These are phyloP conservation scores for Silene conica DNA, from an alignment of 148 eudicot genomes.

Conservation along the genomic window DNA sequence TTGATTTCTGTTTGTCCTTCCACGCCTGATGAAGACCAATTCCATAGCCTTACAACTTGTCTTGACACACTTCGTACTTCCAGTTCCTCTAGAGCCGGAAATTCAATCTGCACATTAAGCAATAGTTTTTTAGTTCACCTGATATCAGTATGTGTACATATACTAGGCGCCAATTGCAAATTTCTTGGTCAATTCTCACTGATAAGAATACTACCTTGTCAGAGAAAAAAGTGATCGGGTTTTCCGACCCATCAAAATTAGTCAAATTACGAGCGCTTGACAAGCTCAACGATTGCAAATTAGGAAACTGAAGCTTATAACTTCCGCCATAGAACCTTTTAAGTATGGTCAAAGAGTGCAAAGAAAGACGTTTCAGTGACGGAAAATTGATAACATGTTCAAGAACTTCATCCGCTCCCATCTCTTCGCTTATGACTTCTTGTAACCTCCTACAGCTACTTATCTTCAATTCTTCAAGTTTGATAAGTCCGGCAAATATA, in stretches of 20 bases:
- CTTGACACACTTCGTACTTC: neutral
- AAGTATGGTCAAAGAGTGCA: neutral
- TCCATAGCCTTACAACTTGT: neutral
- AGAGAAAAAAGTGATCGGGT: neutral
- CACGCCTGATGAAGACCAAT: neutral
- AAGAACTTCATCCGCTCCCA: neutral
- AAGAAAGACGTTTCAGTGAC: neutral
- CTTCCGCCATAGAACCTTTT: neutral
- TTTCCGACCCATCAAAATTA: neutral
- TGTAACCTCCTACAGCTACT: neutral
- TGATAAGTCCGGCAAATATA: neutral
- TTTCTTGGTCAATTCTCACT: no score
- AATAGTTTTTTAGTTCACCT: no score
- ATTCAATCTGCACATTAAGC: neutral
- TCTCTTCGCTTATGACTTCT: slow-evolving; percentile 1
- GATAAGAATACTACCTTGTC: neutral
- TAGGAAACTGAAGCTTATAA: neutral
- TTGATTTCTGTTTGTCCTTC: no score
- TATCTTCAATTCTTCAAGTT: slow-evolving; percentile 1
- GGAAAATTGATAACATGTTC: neutral
- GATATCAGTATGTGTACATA: no score
- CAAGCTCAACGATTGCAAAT: neutral
- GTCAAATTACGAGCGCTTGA: no score
- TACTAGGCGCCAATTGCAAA: no score
- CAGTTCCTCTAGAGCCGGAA: no score